phyloP scores from a whole-genome alignment of 371 early-diverging fungal genomes.

The Thermomucor indicae-seudaticae region DNA sequence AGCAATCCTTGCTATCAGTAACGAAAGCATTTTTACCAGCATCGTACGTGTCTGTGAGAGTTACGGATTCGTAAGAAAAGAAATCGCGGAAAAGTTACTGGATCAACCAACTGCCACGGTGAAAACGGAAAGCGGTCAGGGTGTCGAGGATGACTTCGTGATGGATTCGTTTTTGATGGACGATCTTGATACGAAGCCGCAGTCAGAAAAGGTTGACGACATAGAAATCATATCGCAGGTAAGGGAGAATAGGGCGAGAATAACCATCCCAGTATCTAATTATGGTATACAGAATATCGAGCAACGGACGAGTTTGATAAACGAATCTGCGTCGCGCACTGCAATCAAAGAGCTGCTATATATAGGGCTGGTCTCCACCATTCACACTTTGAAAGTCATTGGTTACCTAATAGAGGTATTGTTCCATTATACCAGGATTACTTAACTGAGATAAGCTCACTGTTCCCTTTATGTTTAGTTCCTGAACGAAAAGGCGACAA shows the following conservation, averaged over 20 bases:
- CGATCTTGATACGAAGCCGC: neutral
- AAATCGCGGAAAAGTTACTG: slow-evolving; percentile 17
- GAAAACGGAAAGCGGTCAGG: slow-evolving; percentile 3
- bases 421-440: neutral
- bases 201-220: neutral
- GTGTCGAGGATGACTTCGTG: too few relatives aligned
- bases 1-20: slow-evolving; percentile 23
- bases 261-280: neutral
- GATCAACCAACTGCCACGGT: slow-evolving; percentile 4
- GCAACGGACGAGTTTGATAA: slow-evolving; percentile 20
- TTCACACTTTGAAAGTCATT: slow-evolving; percentile 25
- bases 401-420: slow-evolving; percentile 31
- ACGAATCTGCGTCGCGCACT: slow-evolving; percentile 11
- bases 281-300: slow-evolving; percentile 27
- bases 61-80: slow-evolving; percentile 26
- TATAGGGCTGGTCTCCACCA: slow-evolving; percentile 33
- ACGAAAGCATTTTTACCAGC: slow-evolving; percentile 29
- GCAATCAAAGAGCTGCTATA: slow-evolving; percentile 27
- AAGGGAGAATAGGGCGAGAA: neutral
- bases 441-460: neutral
- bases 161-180: slow-evolving; percentile 10
- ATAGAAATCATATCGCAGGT: slow-evolving; percentile 5
- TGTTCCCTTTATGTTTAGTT: slow-evolving; percentile 6
- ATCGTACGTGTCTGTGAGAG: slow-evolving; percentile 32
- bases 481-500: slow-evolving; percentile 19